Percentiles rank a stretch among this genome's conserved stretches.
Evolutionary conservation across 2,329 filamentous ascomycete species (phyloP).

Genomic region (Fusarium neocosmosporiellum): DNA sequence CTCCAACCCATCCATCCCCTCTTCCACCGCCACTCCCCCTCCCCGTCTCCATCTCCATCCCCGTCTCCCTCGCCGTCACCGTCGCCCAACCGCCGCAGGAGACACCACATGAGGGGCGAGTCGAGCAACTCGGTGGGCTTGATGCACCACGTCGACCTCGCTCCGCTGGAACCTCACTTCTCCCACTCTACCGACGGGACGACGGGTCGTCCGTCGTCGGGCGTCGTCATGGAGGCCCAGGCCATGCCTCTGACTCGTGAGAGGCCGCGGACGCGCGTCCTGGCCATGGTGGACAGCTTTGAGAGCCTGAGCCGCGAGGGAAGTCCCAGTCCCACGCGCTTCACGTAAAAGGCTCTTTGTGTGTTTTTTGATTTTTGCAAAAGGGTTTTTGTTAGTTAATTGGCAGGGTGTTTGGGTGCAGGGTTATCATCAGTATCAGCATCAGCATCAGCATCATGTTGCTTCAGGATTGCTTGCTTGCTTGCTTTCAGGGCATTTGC

Average conservation of each 20-base stretch:
- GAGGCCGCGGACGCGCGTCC: slow-evolving; percentile 58
- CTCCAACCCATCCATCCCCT: slow-evolving; percentile 35
- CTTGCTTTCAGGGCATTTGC: neutral
- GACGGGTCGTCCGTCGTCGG: slow-evolving; percentile 46
- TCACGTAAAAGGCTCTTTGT: neutral
- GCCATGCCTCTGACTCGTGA: slow-evolving; percentile 54
- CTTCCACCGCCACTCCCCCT: slow-evolving; percentile 28
- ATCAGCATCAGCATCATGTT: neutral
- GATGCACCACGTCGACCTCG: slow-evolving; percentile 36
- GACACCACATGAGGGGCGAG: slow-evolving; percentile 25
- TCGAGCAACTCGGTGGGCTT: slow-evolving; percentile 31
- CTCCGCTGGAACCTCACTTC: slow-evolving; percentile 34
- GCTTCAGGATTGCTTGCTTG: slow-evolving; percentile 4
- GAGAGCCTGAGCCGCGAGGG: slow-evolving; percentile 59
- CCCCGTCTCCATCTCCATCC: slow-evolving; percentile 29
- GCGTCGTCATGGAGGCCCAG: slow-evolving; percentile 58
- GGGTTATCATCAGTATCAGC: neutral
- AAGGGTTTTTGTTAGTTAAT: slow-evolving; percentile 11
- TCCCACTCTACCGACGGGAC: slow-evolving; percentile 47
- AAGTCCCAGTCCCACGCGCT: slow-evolving; percentile 54
- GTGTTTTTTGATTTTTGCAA: neutral
- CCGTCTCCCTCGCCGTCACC: slow-evolving; percentile 23
- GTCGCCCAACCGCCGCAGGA: slow-evolving; percentile 14
- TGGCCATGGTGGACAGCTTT: slow-evolving; percentile 67
- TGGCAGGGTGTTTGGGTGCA: slow-evolving; percentile 36